These are phyloP conservation scores for Ophiognomonia clavigignenti-juglandacearum DNA, from an alignment of 2,329 filamentous ascomycete genomes.

Conservation along the genomic window DNA sequence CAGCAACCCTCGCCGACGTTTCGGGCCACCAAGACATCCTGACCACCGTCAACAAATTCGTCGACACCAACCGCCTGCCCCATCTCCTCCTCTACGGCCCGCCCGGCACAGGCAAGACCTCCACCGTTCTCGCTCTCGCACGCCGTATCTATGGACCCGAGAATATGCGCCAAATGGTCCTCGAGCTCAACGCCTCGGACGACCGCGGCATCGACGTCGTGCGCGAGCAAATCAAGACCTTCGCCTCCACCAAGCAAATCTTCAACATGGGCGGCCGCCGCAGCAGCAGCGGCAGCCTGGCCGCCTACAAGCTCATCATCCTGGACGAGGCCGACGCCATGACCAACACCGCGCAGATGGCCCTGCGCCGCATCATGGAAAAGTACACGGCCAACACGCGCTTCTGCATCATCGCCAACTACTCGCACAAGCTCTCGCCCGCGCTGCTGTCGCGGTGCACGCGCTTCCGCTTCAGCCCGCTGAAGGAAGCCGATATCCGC, in stretches of 20 bases:
- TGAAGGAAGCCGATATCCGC: conserved; percentile 84
- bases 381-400: conserved; percentile 97
- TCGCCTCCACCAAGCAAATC: conserved; percentile 96
- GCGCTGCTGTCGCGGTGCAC: conserved; percentile 91
- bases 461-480: conserved; percentile 86
- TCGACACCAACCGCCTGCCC: conserved; percentile 88
- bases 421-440: conserved; percentile 94
- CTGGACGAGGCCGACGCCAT: conserved; percentile 99
- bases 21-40: conserved; percentile 97
- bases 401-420: conserved; percentile 98
- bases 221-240: conserved; percentile 98
- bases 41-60: conserved; percentile 94
- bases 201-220: conserved; percentile 98
- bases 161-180: conserved; percentile 97
- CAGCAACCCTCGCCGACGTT: conserved; percentile 82
- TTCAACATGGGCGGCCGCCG: conserved; percentile 59
- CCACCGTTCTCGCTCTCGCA: conserved; percentile 88
- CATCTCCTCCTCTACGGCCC: conserved; percentile 96
- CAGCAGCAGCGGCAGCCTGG: conserved; percentile 48
- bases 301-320: conserved; percentile 90
- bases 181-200: conserved; percentile 95
- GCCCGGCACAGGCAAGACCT: conserved; percentile 95
- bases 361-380: conserved; percentile 93
- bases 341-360: conserved; percentile 99
- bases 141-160: conserved; percentile 85